Evolutionary conservation across 176 grass and related monocot species (phyloP).

Genomic region (Triticum dicoccoides): DNA sequence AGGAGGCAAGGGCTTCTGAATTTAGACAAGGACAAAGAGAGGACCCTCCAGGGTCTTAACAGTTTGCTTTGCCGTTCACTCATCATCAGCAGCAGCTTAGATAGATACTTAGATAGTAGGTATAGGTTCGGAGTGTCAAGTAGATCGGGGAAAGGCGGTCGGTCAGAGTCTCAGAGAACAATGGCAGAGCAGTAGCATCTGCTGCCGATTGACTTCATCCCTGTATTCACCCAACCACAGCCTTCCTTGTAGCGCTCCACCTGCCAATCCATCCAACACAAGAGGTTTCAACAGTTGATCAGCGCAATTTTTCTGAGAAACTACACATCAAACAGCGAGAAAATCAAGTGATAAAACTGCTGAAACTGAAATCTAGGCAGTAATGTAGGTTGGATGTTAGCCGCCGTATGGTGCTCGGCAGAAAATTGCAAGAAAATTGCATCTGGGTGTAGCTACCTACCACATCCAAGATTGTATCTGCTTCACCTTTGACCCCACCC

Average conservation of each 20-base stretch:
- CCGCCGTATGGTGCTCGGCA: not conserved
- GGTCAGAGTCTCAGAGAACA: slow-evolving; percentile 33
- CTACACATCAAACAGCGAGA: not conserved
- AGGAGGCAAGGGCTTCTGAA: not conserved
- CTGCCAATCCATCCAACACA: slow-evolving; percentile 27
- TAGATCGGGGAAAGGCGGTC: not conserved
- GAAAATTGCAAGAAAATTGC: not conserved
- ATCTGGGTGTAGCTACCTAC: slow-evolving; percentile 30
- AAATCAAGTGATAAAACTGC: not conserved
- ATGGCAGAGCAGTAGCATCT: slow-evolving; percentile 62
- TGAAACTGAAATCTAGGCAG: not conserved
- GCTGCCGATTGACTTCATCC: slow-evolving; percentile 49
- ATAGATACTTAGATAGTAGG: not conserved
- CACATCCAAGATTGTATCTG: slow-evolving; percentile 60
- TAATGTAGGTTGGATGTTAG: not conserved
- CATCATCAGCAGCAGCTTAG: slow-evolving; percentile 11
- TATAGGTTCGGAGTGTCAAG: not conserved
- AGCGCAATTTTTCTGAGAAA: not conserved
- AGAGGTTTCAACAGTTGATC: not conserved
- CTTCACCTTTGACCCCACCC: slow-evolving; percentile 53
- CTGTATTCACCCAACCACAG: slow-evolving; percentile 47
- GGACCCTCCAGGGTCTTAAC: not conserved
- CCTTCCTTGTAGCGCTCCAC: slow-evolving; percentile 77
- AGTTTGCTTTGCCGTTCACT: slow-evolving; percentile 1
- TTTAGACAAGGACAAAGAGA: not conserved